Conservation (phyloP, 306 rosid species). For the Vigna angularis region DNA sequence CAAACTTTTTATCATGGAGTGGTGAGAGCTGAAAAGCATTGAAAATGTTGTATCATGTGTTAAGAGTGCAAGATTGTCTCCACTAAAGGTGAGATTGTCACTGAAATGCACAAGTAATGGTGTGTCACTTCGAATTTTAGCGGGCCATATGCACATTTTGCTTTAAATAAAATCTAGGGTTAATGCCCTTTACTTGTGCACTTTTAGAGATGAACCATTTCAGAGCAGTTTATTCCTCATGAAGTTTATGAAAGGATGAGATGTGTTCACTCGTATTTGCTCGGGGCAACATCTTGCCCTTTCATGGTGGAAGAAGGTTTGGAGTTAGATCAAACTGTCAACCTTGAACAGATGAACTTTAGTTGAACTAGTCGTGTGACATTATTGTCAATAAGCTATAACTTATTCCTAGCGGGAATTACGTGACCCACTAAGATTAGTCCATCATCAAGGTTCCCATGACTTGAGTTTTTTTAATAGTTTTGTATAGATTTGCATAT, state of each 20-base stretch:
- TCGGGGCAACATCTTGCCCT: neutral
- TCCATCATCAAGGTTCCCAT: neutral
- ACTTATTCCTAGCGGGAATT: neutral
- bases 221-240: neutral
- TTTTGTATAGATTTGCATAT: neutral
- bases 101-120: neutral
- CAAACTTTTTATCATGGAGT: constrained; percentile 7
- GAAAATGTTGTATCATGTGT: constrained; percentile 18
- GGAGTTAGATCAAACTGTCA: neutral
- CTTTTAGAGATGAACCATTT: neutral
- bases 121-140: neutral
- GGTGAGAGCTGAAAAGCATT: neutral
- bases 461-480: constrained; percentile 6
- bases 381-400: constrained; percentile 2
- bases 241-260: neutral
- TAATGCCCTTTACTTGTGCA: neutral
- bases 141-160: neutral
- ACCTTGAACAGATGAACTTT: neutral
- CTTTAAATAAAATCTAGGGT: neutral
- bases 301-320: neutral
- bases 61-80: neutral
- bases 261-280: neutral
- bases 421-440: neutral
- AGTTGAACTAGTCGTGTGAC: neutral
- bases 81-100: neutral